Evolutionary conservation across 805 yeast species (phyloP).

Genomic region (Metschnikowia drakensbergensis): DNA sequence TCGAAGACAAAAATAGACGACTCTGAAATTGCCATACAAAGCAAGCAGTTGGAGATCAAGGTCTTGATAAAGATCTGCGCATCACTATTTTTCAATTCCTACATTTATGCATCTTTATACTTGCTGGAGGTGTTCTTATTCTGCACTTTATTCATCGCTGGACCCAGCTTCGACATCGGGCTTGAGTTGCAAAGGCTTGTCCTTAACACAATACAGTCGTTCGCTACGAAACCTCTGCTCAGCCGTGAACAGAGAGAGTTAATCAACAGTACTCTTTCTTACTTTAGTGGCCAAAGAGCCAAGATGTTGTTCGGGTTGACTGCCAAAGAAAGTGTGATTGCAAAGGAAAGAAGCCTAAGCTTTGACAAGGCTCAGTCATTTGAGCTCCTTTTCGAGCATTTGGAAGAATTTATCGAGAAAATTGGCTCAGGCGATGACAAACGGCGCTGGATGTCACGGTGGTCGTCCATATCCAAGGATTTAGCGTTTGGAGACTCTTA

Average conservation of each 20-base stretch:
- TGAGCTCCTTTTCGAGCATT: conserved; percentile 54
- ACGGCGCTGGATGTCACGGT: conserved; percentile 57
- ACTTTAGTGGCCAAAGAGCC: conserved; percentile 58
- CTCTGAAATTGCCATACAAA: conserved; percentile 36
- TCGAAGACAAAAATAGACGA: conserved; percentile 45
- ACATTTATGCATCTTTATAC: conserved; percentile 55
- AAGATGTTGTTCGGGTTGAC: conserved; percentile 68
- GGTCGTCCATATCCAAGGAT: conserved; percentile 62
- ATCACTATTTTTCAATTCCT: conserved; percentile 67
- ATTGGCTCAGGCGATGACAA: conserved; percentile 46
- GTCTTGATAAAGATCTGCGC: conserved; percentile 62
- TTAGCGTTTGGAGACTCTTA: conserved; percentile 58
- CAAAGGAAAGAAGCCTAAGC: conserved; percentile 32
- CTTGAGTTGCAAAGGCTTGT: conserved; percentile 56
- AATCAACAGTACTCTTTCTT: conserved; percentile 46
- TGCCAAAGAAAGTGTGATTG: conserved; percentile 40
- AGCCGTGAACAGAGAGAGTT: conserved; percentile 32
- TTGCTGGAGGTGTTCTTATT: conserved; percentile 70
- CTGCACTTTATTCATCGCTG: conserved; percentile 57
- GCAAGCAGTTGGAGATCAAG: conserved; percentile 66
- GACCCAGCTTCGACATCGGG: conserved; percentile 54
- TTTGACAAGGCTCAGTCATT: conserved; percentile 44
- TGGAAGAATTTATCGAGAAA: conserved; percentile 50
- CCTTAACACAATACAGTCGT: conserved; percentile 66
- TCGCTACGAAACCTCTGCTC: conserved; percentile 54